These are phyloP conservation scores for Suillus sp. DNA, from an alignment of 768 basidiomycete species.

Conservation along the genomic window DNA sequence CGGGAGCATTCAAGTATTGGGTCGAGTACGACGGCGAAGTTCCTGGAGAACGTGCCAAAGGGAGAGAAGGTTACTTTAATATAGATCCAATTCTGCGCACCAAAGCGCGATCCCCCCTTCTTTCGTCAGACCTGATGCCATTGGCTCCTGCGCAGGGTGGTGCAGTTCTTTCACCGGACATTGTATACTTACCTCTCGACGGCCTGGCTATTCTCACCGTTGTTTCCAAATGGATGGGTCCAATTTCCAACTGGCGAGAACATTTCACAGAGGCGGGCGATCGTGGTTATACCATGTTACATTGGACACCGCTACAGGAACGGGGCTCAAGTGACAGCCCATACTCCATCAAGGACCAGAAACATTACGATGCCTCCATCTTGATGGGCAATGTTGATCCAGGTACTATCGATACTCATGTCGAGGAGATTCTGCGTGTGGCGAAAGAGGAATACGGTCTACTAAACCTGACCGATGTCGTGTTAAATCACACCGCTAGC, in stretches of 20 bases:
- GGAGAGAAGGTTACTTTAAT: slow-evolving; percentile 93
- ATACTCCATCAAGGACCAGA: slow-evolving; percentile 90
- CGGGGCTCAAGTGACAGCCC: slow-evolving; percentile 89
- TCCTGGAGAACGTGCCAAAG: slow-evolving; percentile 65
- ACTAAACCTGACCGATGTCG: slow-evolving; percentile 90
- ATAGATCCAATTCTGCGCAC: slow-evolving; percentile 86
- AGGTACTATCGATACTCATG: slow-evolving; percentile 54
- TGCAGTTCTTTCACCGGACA: slow-evolving; percentile 48
- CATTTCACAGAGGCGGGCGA: slow-evolving; percentile 84
- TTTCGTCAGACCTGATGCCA: slow-evolving; percentile 54
- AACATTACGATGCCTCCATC: slow-evolving; percentile 76
- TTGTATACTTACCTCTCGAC: slow-evolving; percentile 78
- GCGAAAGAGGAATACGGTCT: slow-evolving; percentile 88
- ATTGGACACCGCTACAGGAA: slow-evolving; percentile 94
- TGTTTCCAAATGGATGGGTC: slow-evolving; percentile 99
- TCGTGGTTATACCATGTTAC: slow-evolving; percentile 97
- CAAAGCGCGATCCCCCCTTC: slow-evolving; percentile 73
- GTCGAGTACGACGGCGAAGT: slow-evolving; percentile 80
- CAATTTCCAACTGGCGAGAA: slow-evolving; percentile 70
- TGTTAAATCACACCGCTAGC: slow-evolving; percentile 96
- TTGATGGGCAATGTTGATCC: slow-evolving; percentile 48
- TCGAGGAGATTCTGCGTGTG: slow-evolving; percentile 64
- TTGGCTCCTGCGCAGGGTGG: slow-evolving; percentile 57
- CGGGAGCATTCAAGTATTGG: slow-evolving; percentile 95
- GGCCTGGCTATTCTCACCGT: slow-evolving; percentile 87